Evolutionary conservation across 225 moss, liverwort and hornwort species (phyloP), one percentile per base, ranked within the genome.

Genomic region (Physcomitrellopsis africana): DNA sequence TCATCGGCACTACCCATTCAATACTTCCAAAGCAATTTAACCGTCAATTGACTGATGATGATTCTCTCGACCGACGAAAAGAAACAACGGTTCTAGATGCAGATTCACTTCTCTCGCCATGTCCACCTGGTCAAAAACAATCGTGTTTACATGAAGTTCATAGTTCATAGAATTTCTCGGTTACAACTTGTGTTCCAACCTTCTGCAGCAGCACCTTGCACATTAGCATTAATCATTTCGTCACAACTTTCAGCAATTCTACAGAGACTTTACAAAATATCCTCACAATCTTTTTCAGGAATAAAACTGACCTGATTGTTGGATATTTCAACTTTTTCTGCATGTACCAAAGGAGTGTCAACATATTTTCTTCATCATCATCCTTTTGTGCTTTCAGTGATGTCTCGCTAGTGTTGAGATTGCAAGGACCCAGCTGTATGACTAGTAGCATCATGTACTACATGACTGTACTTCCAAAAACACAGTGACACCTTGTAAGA

Each of bases 331-430:
- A 16, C 9, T 37, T 26, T 24, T 0, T 42, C 45, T 18, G 13
- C 41, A 3, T 58, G 59, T 76, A 27, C 8, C 19, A 17, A 10
- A 9, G 58, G 32, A 37, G 5, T 37, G 32, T 5, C 32, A 37
- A 37, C 32, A 2, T 37, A 7, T 37, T 37, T 37, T 37, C 32
- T 4, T 37, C 7, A 37, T 37, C 32, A 37, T 37, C 32, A 37
- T 37, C 32, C 32, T 37, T 37, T 37, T 37, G 32, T 37, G 32
- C 32, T 37, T 37, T 37, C 32, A 37, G 68, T 76, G 68, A 76
- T 76, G 46, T 68, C 60, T 49, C 48, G 57, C 58, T 76, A 76
- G 68, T 76, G 76, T 9, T 60, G 59, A 48, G 76, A 76, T 61
- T 76, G 76, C 11, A 15, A 15, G 27, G 27, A 27, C 27, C 27